Conservation (phyloP, 495 filamentous ascomycete genomes). For the Podospora pseudopauciseta region DNA sequence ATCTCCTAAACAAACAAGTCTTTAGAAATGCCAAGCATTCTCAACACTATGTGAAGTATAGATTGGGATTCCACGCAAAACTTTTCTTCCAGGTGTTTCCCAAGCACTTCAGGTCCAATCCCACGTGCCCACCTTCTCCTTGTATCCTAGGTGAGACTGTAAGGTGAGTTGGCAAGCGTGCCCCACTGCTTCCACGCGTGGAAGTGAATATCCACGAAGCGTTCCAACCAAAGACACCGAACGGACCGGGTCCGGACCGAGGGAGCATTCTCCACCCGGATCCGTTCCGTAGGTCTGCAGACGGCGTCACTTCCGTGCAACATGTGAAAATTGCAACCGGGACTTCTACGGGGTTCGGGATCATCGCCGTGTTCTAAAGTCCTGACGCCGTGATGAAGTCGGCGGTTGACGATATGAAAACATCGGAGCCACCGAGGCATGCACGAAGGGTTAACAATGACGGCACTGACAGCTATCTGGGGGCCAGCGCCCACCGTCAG, state of each 20-base stretch:
- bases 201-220: too few relatives aligned
- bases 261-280: constrained; percentile 6
- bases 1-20: neutral
- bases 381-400: constrained; percentile 1
- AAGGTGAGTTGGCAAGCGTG: neutral
- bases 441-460: neutral
- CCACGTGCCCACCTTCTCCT: neutral
- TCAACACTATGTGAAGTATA: neutral
- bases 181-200: neutral
- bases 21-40: neutral
- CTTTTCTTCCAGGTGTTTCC: neutral
- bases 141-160: neutral
- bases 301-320: neutral
- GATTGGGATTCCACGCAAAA: neutral
- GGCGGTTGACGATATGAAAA: neutral
- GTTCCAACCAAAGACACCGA: neutral
- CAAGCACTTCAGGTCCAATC: neutral
- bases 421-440: constrained; percentile 7
- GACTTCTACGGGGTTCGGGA: constrained; percentile 7
- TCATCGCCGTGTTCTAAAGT: neutral
- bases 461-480: constrained; percentile 7
- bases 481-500: neutral
- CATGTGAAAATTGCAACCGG: neutral
- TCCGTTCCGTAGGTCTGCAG: neutral
- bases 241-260: neutral